Conservation (phyloP, 1,284 basidiomycete genomes). For the Trichosporon inkin region DNA sequence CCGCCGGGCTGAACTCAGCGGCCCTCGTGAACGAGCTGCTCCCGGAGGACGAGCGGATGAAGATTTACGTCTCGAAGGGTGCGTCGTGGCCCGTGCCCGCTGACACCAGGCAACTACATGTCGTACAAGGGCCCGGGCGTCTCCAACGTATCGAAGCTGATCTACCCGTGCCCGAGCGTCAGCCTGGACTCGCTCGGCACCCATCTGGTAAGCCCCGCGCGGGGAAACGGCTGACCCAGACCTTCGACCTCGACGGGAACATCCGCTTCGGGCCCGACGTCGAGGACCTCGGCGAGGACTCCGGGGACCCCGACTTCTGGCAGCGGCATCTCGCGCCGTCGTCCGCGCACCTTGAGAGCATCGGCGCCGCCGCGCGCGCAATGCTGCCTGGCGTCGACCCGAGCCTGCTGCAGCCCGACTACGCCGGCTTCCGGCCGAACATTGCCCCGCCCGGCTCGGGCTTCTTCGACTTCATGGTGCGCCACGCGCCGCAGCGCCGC, state of each 20-base stretch:
- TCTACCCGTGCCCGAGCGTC: constrained; percentile 81
- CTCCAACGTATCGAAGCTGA: constrained; percentile 64
- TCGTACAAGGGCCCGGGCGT: constrained; percentile 73
- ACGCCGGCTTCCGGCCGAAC: constrained; percentile 89
- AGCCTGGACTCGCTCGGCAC: constrained; percentile 69
- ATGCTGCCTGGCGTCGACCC: constrained; percentile 70
- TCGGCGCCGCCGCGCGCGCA: constrained; percentile 57
- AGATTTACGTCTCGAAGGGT: constrained; percentile 69
- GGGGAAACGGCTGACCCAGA: constrained; percentile 47
- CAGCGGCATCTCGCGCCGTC: constrained; percentile 63
- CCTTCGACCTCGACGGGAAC: constrained; percentile 79
- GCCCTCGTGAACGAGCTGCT: constrained; percentile 69
- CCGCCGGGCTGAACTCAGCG: constrained; percentile 74
- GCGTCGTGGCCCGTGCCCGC: constrained; percentile 15
- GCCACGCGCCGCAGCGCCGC: constrained; percentile 36
- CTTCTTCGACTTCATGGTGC: constrained; percentile 74
- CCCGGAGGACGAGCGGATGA: constrained; percentile 56
- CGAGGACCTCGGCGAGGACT: constrained; percentile 68
- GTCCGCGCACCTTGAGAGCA: constrained; percentile 60
- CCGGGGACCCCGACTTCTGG: constrained; percentile 69
- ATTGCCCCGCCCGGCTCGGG: constrained; percentile 66
- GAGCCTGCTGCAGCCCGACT: constrained; percentile 74
- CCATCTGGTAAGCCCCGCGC: constrained; percentile 57
- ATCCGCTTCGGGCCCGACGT: constrained; percentile 92
- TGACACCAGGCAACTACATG: constrained; percentile 65